Percentiles rank a stretch among this genome's conserved stretches.
phyloP scores from a whole-genome alignment of 345 rosid genomes.

The Aegle marmelos region DNA sequence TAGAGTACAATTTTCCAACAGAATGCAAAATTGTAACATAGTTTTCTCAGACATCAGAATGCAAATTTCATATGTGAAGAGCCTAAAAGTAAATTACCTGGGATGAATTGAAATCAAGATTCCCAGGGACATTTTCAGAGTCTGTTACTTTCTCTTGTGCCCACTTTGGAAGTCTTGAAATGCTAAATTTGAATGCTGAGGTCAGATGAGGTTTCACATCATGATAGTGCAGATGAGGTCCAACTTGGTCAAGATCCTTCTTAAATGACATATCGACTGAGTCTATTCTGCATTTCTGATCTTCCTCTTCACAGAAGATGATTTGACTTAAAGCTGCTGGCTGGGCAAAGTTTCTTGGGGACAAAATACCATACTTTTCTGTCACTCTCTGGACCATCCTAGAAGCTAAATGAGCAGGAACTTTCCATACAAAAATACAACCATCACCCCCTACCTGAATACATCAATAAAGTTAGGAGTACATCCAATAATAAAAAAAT shows the following conservation, averaged over 20 bases:
- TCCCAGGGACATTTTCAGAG: constrained; percentile 20
- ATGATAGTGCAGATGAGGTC: constrained; percentile 19
- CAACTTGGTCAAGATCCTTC: constrained; percentile 22
- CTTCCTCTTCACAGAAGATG: constrained; percentile 34
- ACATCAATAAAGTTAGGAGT: constrained; percentile 22
- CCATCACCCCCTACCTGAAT: constrained; percentile 71
- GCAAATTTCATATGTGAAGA: not conserved
- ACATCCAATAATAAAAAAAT: constrained; percentile 4
- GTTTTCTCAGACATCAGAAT: constrained; percentile 8
- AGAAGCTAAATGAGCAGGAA: constrained; percentile 53
- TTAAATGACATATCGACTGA: constrained; percentile 22
- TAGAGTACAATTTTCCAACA: not conserved
- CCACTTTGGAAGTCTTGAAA: constrained; percentile 87
- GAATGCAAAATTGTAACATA: not conserved
- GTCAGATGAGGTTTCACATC: constrained; percentile 40
- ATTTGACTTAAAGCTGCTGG: constrained; percentile 36
- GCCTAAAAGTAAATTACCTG: constrained; percentile 45
- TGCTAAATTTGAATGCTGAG: constrained; percentile 64
- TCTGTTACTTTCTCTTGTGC: constrained; percentile 64
- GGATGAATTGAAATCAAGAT: constrained; percentile 36
- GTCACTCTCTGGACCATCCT: constrained; percentile 50
- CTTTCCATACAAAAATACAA: constrained; percentile 79
- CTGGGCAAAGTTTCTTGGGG: constrained; percentile 36
- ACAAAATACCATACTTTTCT: constrained; percentile 35
- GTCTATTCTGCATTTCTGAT: constrained; percentile 23